These are phyloP conservation scores for Mrakia gelida DNA, from an alignment of 768 basidiomycete genomes.

Conservation along the genomic window DNA sequence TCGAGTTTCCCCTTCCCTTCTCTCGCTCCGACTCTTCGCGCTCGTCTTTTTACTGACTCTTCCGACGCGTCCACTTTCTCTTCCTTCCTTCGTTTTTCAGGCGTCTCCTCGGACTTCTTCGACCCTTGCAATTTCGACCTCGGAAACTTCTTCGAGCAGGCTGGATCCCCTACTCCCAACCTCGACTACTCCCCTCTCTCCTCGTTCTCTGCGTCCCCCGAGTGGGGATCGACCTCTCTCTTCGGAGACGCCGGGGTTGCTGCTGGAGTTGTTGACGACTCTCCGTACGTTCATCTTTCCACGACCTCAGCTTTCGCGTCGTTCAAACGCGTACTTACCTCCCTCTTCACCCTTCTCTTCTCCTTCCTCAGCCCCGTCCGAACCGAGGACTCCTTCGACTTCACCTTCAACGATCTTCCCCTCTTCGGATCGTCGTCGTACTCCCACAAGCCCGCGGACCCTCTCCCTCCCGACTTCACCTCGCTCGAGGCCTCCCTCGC, in stretches of 20 bases:
- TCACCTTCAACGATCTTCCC: conserved; percentile 25
- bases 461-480: conserved; percentile 12
- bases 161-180: conserved; percentile 25
- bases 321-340: background rate
- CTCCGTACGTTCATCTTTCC: conserved; percentile 14
- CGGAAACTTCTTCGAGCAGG: conserved; percentile 11
- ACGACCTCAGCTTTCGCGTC: background rate
- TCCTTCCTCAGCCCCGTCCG: conserved; percentile 7
- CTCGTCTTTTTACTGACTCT: background rate
- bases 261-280: conserved; percentile 29
- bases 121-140: conserved; percentile 9
- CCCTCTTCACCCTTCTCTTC: background rate
- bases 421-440: conserved; percentile 24
- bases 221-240: conserved; percentile 17
- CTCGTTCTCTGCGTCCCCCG: conserved; percentile 30
- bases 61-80: no score
- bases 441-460: background rate
- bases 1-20: background rate
- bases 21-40: background rate
- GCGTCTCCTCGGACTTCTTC: conserved; percentile 8
- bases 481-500: conserved; percentile 13
- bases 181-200: conserved; percentile 31
- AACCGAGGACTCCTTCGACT: conserved; percentile 28
- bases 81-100: background rate
- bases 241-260: conserved; percentile 28